Conservation (phyloP, 1,284 basidiomycete species). For the Trametes pubescens region DNA sequence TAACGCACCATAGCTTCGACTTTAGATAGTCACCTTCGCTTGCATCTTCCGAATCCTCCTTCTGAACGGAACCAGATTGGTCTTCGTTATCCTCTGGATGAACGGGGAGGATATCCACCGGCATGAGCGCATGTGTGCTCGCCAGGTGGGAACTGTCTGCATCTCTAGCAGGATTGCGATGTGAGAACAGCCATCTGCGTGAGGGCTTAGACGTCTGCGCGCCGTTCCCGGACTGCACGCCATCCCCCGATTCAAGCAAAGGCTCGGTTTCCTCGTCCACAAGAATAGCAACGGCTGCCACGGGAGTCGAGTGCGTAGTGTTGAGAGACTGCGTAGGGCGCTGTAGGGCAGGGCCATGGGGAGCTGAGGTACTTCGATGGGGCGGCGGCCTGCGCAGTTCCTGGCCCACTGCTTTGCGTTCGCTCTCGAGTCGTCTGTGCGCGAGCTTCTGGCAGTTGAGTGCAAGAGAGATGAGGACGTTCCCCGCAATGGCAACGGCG, state of each 20-base stretch:
- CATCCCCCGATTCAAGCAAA: constrained; percentile 20
- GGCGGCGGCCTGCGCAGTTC: constrained; percentile 26
- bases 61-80: constrained; percentile 40
- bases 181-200: constrained; percentile 30
- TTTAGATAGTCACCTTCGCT: constrained; percentile 76
- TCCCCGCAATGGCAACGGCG: constrained; percentile 83
- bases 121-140: constrained; percentile 37
- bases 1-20: constrained; percentile 78
- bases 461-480: constrained; percentile 89
- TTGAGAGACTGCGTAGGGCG: neutral
- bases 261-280: constrained; percentile 31
- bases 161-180: constrained; percentile 27
- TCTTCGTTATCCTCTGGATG: constrained; percentile 11
- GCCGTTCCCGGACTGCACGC: constrained; percentile 3
- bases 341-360: constrained; percentile 1
- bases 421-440: constrained; percentile 74
- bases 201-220: constrained; percentile 3
- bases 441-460: constrained; percentile 94
- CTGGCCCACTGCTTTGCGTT: constrained; percentile 34
- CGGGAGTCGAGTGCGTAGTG: constrained; percentile 10
- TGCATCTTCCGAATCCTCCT: constrained; percentile 44
- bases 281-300: constrained; percentile 24
- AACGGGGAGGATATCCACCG: constrained; percentile 38
- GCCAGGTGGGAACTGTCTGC: constrained; percentile 35
- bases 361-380: constrained; percentile 14